Evolutionary conservation across 768 basidiomycete genomes (phyloP).

Genomic region (Mycena belliarum): DNA sequence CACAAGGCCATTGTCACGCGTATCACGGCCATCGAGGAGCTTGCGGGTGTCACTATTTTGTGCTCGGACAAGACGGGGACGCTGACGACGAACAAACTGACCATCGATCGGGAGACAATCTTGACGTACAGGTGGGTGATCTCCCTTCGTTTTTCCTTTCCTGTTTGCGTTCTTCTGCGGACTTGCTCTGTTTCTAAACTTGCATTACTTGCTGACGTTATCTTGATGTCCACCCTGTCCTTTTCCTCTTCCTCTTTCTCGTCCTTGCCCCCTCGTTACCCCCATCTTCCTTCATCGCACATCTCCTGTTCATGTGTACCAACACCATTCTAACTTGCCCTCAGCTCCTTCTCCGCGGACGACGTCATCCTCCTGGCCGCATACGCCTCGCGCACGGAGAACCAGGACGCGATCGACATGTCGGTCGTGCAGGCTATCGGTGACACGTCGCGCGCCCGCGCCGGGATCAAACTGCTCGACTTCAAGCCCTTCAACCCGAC

Average conservation of each 20-base stretch:
- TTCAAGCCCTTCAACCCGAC: slow-evolving; percentile 99
- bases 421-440: slow-evolving; percentile 83
- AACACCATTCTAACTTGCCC: neutral
- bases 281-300: neutral
- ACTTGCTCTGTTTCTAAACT: neutral
- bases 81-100: slow-evolving; percentile 98
- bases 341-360: slow-evolving; percentile 78
- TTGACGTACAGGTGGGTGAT: slow-evolving; percentile 61
- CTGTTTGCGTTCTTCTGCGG: neutral
- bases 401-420: slow-evolving; percentile 95
- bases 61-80: slow-evolving; percentile 99
- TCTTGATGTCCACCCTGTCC: neutral
- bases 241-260: neutral
- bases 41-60: slow-evolving; percentile 94
- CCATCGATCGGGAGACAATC: slow-evolving; percentile 91
- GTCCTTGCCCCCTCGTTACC: neutral
- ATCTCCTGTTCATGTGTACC: neutral
- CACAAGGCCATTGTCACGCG: slow-evolving; percentile 99
- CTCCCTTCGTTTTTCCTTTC: neutral
- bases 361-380: slow-evolving; percentile 93
- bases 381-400: slow-evolving; percentile 97
- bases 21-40: slow-evolving; percentile 97
- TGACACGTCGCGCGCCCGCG: slow-evolving; percentile 73
- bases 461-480: slow-evolving; percentile 93
- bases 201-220: too few relatives aligned